These are phyloP conservation scores for Dionaea muscipula DNA, from an alignment of 179 eudicot genomes.

Conservation along the genomic window DNA sequence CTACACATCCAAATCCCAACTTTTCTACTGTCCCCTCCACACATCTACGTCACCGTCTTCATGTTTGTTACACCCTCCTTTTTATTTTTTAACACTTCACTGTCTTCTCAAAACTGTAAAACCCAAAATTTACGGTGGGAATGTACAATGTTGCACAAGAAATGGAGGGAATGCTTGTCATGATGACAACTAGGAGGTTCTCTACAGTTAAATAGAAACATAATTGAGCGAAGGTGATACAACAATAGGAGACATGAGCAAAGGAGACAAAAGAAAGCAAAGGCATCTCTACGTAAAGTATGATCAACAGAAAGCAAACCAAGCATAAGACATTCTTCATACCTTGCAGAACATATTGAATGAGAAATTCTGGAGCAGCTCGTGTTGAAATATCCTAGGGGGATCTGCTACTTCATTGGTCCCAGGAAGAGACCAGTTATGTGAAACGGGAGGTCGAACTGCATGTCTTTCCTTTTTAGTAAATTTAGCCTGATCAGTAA, in stretches of 20 bases:
- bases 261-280: background rate
- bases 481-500: conserved; percentile 50
- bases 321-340: conserved; percentile 5
- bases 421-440: conserved; percentile 85
- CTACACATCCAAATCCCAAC: no score
- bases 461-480: conserved; percentile 80
- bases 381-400: conserved; percentile 98
- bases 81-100: no score
- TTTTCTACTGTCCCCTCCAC: no score
- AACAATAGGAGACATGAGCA: background rate
- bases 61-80: no score
- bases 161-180: no score
- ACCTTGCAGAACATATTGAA: conserved; percentile 99
- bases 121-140: no score
- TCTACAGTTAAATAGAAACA: background rate
- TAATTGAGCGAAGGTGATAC: background rate
- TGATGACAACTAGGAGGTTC: no score
- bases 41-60: no score
- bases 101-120: no score
- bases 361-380: conserved; percentile 86
- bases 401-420: conserved; percentile 32
- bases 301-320: background rate
- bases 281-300: background rate
- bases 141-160: no score
- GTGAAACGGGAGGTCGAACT: conserved; percentile 85